A percentile compares a stretch with the other conserved stretches of the same genome.
These are phyloP conservation scores for Cucumis sativus DNA, from an alignment of 306 rosid genomes.

Conservation along the genomic window DNA sequence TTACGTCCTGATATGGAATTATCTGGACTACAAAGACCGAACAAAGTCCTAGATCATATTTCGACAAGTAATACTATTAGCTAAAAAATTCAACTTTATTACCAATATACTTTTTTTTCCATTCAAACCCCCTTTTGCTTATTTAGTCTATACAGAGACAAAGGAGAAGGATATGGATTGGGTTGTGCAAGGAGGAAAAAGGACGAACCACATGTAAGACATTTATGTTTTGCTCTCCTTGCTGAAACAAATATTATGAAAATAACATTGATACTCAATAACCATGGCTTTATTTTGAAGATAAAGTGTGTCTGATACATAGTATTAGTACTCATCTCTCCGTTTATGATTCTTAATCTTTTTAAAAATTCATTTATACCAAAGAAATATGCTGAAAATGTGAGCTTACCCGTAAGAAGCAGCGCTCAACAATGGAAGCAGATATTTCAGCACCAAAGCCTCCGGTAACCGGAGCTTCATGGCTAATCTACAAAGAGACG, in stretches of 20 bases:
- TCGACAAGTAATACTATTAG: not conserved
- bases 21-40: not conserved
- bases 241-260: not conserved
- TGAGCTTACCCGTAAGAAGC: constrained; percentile 74
- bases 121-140: not conserved
- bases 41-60: not conserved
- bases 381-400: not conserved
- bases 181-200: not conserved
- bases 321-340: not conserved
- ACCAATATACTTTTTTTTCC: not conserved
- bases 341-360: not conserved
- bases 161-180: not conserved
- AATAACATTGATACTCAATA: not conserved
- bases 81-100: not conserved
- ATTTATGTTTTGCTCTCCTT: not conserved
- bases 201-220: not conserved
- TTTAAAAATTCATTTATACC: not conserved
- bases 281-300: not conserved
- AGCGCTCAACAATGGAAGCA: constrained; percentile 78
- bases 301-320: not conserved
- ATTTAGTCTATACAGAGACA: not conserved
- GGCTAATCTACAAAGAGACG: constrained; percentile 57
- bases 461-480: constrained; percentile 94
- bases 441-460: constrained; percentile 98
- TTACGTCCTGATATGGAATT: not conserved